Base-by-base conservation (phyloP, 2,329 filamentous ascomycete genomes). In the Parastagonospora nodorum region DNA sequence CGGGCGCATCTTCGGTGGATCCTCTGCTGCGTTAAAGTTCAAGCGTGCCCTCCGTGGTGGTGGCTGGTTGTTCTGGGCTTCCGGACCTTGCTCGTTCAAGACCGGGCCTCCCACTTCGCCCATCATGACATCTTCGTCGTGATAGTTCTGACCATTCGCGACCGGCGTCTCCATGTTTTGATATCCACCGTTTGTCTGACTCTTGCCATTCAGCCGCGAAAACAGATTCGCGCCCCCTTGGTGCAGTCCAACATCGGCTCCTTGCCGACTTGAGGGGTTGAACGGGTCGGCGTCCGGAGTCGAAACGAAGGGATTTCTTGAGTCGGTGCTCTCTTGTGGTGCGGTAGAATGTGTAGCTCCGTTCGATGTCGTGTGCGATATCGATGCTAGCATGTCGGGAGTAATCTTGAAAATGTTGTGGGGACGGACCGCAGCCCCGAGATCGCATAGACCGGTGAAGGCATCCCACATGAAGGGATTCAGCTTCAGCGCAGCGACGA, bases 381-480 rank as follows among this genome's bases (percentile, higher is more conserved):
- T 72, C 42, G 80, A 73, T 24, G 78, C 75, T 46, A 83, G 74
- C 74, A 89, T 81, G 56, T 89, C 86, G 16, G 82, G 77, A 12
- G 83, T 90, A 62, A 88, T 77, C 69, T 87, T 91, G 77, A 96
- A 99, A 55, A 97, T 89, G 66, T 95, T 96, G 24, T 87, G 83
- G 8, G 94, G 86, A 48, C 89, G 86, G 47, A 97, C 82, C 59
- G 86, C 87, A 38, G 91, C 88, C 77, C 84, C 85, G 37, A 84
- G 90, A 68, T 97, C 92, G 70, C 92, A 96, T 7, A 99, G 82
- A 12, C 85, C 88, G 16, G 88, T 86, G 66, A 97, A 97, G 0
- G 93, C 92, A 78, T 99, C 94, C 94, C 94, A 99, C 84, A 96
- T 94, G 74, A 97, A 93, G 1, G 94, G 92, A 67, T 97, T 99